A percentile compares a stretch with the other conserved stretches of the same genome.
These are phyloP conservation scores for Camelina sativa DNA, from an alignment of 345 rosid species.

Conservation along the genomic window DNA sequence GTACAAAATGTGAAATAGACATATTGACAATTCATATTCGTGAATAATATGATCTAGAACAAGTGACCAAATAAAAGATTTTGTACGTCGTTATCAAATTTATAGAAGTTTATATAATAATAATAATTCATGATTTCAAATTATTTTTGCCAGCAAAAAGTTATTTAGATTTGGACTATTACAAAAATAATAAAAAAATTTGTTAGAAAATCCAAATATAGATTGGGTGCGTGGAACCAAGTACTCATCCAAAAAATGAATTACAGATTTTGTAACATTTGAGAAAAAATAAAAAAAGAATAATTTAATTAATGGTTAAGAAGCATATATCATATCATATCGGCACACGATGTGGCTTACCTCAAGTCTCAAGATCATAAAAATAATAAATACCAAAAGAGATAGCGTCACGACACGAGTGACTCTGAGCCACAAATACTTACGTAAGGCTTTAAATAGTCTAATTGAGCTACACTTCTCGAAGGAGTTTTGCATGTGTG, in stretches of 20 bases:
- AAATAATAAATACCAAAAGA: background rate
- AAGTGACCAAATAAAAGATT: background rate
- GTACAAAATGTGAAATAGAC: constrained; percentile 4
- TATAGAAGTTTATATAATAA: background rate
- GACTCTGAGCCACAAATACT: background rate
- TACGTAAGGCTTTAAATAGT: background rate
- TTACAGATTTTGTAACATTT: background rate
- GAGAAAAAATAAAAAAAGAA: background rate
- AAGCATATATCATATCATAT: background rate
- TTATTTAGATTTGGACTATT: background rate
- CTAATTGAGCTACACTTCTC: constrained; percentile 13
- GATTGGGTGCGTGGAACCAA: background rate
- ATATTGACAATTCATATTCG: constrained; percentile 13
- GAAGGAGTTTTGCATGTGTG: constrained; percentile 18
- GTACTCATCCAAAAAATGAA: background rate
- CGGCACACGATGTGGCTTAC: constrained; percentile 2
- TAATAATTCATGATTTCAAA: background rate
- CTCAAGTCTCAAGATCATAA: constrained; percentile 1
- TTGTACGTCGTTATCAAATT: background rate
- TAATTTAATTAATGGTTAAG: constrained; percentile 1
- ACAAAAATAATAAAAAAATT: no score
- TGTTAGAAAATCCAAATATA: background rate
- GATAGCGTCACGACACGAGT: constrained; percentile 12
- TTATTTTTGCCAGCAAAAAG: background rate
- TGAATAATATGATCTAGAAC: constrained; percentile 18